Conservation (phyloP, 192 early-diverging fungal species). For the Coemansia sp. region DNA sequence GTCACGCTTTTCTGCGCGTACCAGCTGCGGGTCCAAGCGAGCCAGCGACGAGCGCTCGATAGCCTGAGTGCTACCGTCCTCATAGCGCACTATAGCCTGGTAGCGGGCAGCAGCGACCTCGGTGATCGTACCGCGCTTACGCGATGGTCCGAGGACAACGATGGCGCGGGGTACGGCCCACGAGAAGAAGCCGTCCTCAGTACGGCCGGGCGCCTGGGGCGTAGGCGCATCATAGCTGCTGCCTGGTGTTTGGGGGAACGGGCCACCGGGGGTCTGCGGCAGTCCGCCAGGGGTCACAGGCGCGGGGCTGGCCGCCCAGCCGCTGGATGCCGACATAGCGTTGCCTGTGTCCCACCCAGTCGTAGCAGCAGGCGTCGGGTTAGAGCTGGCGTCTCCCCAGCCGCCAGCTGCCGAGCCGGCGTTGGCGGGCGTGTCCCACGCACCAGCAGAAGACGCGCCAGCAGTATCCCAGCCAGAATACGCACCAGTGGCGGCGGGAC, state of each 20-base stretch:
- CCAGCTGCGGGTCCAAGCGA: slow-evolving; percentile 46
- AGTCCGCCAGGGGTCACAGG: slow-evolving; percentile 50
- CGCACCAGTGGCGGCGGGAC: slow-evolving; percentile 17
- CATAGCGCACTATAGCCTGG: slow-evolving; percentile 49
- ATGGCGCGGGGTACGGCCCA: slow-evolving; percentile 50
- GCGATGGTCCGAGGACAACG: slow-evolving; percentile 36
- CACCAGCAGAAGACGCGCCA: slow-evolving; percentile 26
- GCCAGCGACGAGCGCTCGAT: slow-evolving; percentile 38
- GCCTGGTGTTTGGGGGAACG: slow-evolving; percentile 24
- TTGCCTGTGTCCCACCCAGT: slow-evolving; percentile 36
- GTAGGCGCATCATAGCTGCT: slow-evolving; percentile 48
- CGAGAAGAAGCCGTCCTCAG: slow-evolving; percentile 53
- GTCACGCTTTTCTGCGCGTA: slow-evolving; percentile 70
- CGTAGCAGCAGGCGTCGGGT: slow-evolving; percentile 1
- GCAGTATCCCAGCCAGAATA: slow-evolving; percentile 57
- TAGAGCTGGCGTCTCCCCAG: slow-evolving; percentile 29
- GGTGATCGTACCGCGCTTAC: slow-evolving; percentile 53
- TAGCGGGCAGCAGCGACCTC: slow-evolving; percentile 57
- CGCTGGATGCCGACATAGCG: slow-evolving; percentile 23
- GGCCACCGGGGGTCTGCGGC: slow-evolving; percentile 35
- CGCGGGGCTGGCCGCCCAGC: slow-evolving; percentile 43
- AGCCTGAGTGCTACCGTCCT: slow-evolving; percentile 50
- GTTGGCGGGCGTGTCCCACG: slow-evolving; percentile 58
- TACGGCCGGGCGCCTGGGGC: slow-evolving; percentile 27
- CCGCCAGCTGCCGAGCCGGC: slow-evolving; percentile 25